Evolutionary conservation across 345 rosid genomes (phyloP).

Genomic region (Microthlaspi erraticum): DNA sequence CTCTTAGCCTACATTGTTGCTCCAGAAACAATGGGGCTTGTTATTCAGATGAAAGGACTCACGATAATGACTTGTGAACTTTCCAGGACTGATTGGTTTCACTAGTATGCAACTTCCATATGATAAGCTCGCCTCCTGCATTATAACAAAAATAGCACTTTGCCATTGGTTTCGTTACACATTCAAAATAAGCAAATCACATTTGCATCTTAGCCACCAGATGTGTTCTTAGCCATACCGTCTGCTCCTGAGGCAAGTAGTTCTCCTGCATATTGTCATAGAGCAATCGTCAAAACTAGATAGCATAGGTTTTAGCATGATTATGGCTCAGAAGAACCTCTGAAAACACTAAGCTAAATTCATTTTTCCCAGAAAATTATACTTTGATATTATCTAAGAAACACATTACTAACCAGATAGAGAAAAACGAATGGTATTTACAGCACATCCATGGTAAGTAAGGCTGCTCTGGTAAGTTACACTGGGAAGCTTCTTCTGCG

Average conservation of each 20-base stretch:
- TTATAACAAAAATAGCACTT: neutral
- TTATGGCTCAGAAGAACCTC: neutral
- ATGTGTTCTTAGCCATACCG: conserved; percentile 54
- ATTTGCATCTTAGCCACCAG: conserved; percentile 5
- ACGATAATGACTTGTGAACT: conserved; percentile 80
- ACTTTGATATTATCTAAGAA: neutral
- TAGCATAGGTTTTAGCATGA: conserved; percentile 4
- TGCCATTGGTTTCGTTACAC: neutral
- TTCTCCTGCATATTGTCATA: conserved; percentile 63
- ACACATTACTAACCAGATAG: conserved; percentile 60
- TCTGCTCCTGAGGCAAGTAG: conserved; percentile 97
- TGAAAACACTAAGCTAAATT: neutral
- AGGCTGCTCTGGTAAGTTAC: conserved; percentile 81
- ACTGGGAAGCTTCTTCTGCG: conserved; percentile 67
- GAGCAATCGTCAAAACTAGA: conserved; percentile 1
- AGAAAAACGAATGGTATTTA: conserved; percentile 83
- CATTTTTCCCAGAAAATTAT: neutral
- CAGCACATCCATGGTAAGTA: conserved; percentile 77
- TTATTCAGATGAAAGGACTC: conserved; percentile 43
- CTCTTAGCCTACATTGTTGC: neutral
- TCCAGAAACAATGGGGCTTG: neutral
- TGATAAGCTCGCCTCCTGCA: conserved; percentile 88
- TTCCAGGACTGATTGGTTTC: conserved; percentile 90
- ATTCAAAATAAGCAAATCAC: conserved; percentile 6
- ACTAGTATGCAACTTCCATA: conserved; percentile 78